phyloP scores from a whole-genome alignment of 2,329 filamentous ascomycete species.

The Colletotrichum sp. region DNA sequence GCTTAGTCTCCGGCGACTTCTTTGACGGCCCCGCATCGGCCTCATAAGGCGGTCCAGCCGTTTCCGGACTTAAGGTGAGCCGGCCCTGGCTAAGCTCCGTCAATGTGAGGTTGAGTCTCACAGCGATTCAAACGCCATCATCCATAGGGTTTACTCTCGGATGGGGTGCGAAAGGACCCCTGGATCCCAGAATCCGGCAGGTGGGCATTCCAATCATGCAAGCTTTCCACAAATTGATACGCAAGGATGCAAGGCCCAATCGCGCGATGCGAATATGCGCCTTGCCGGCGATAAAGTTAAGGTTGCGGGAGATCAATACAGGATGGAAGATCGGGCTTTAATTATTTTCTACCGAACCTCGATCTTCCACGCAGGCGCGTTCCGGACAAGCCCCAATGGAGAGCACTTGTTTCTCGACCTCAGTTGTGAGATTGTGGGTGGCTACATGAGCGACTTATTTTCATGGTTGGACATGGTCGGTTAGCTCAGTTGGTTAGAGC shows the following conservation, averaged over 20 bases:
- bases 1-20: background rate
- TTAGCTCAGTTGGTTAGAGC: background rate
- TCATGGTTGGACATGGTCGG: no score
- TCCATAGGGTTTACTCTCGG: background rate
- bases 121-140: background rate
- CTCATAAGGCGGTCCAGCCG: background rate
- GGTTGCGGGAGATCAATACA: fast-evolving
- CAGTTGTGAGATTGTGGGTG: fast-evolving
- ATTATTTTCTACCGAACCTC: background rate
- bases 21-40: background rate
- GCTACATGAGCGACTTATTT: no score
- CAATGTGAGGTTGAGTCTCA: background rate
- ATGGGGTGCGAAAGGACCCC: background rate
- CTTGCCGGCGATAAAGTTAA: fast-evolving
- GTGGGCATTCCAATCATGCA: background rate
- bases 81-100: background rate
- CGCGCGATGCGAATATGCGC: background rate
- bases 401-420: no score
- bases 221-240: background rate
- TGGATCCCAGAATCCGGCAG: fast-evolving
- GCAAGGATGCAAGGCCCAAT: background rate
- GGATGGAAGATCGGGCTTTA: fast-evolving
- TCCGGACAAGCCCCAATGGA: background rate
- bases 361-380: background rate
- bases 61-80: background rate